These are phyloP conservation scores for Mycena belliarum DNA, from an alignment of 768 basidiomycete species.

Conservation along the genomic window DNA sequence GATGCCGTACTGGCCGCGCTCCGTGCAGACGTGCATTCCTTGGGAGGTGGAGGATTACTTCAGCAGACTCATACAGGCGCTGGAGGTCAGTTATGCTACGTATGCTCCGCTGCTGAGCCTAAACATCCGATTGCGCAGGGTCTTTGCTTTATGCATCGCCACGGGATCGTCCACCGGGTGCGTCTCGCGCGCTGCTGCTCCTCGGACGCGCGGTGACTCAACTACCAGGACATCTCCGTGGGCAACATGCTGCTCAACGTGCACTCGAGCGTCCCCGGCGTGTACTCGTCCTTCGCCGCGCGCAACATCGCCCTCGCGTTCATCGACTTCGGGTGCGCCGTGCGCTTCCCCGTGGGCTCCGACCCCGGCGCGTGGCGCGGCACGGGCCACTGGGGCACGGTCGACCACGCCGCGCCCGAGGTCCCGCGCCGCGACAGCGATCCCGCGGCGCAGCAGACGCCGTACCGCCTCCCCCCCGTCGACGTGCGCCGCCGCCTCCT, in stretches of 20 bases:
- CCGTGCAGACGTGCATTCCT: conserved; percentile 15
- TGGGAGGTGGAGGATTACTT: conserved; percentile 23
- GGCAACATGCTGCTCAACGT: conserved; percentile 18
- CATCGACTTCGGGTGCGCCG: conserved; percentile 18
- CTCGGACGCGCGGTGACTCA: neutral
- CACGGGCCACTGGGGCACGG: conserved; percentile 17
- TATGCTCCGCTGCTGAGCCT: neutral
- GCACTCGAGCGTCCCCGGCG: conserved; percentile 11
- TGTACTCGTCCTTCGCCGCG: conserved; percentile 12
- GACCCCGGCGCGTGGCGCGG: conserved; percentile 11
- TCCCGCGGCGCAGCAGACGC: neutral
- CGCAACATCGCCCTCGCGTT: conserved; percentile 13
- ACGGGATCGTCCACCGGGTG: conserved; percentile 20
- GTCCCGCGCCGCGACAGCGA: conserved; percentile 5
- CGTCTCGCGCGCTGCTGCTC: neutral
- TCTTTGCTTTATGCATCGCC: conserved; percentile 18
- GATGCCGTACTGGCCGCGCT: conserved; percentile 20
- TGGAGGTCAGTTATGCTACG: conserved; percentile 13
- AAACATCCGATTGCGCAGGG: conserved; percentile 10
- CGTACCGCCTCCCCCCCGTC: conserved; percentile 14
- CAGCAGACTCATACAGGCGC: conserved; percentile 12
- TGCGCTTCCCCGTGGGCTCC: conserved; percentile 7
- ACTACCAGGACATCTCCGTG: conserved; percentile 14
- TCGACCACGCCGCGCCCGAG: conserved; percentile 19
- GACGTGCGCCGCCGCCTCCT: conserved; percentile 10